phyloP scores from a whole-genome alignment of 768 basidiomycete genomes.

The Phlebiopsis flavidoalba region DNA sequence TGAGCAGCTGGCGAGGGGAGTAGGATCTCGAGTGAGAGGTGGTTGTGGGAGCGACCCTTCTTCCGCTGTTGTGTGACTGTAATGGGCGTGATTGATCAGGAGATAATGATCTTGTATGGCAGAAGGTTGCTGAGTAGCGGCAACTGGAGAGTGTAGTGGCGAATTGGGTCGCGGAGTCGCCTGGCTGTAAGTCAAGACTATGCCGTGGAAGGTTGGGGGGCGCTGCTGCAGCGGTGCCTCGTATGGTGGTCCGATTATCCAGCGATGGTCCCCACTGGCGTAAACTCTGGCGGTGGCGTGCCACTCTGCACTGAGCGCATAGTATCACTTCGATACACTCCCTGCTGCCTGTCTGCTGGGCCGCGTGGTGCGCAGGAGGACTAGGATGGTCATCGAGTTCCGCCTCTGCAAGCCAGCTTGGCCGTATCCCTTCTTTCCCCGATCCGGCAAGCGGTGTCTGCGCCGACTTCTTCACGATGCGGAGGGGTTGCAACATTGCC shows the following conservation, averaged over 20 bases:
- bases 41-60: neutral
- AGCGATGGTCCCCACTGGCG: slow-evolving; percentile 29
- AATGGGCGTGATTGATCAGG: neutral
- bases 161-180: slow-evolving; percentile 17
- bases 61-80: neutral
- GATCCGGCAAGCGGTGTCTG: neutral
- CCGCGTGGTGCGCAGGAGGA: neutral
- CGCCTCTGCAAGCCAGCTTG: slow-evolving; percentile 27
- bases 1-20: neutral
- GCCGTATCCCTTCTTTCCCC: slow-evolving; percentile 21
- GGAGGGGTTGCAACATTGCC: slow-evolving; percentile 28
- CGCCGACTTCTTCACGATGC: slow-evolving; percentile 28
- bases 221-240: slow-evolving; percentile 13
- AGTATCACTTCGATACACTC: slow-evolving; percentile 1
- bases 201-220: neutral
- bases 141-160: slow-evolving; percentile 16
- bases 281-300: slow-evolving; percentile 37
- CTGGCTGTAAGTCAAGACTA: slow-evolving; percentile 19
- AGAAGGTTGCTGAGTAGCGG: neutral
- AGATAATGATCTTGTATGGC: neutral
- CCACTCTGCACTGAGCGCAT: neutral
- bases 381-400: slow-evolving; percentile 15
- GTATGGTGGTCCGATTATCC: slow-evolving; percentile 36
- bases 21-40: neutral
- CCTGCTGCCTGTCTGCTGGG: neutral